Percentiles rank a stretch among this genome's conserved stretches.
Evolutionary conservation across 352 stramenopile species (phyloP).

Genomic region (Plasmopara halstedii): DNA sequence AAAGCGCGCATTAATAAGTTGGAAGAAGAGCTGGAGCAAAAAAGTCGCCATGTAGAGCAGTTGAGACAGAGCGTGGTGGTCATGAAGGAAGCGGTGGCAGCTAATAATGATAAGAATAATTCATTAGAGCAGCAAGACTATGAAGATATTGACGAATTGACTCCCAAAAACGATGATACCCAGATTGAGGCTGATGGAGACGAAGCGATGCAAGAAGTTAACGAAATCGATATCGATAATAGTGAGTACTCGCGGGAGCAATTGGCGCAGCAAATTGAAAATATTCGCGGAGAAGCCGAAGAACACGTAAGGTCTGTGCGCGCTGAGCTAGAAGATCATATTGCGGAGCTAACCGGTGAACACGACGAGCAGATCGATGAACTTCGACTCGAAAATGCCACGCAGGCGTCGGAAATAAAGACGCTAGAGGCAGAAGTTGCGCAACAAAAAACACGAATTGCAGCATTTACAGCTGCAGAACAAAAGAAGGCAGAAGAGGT

Average conservation of each 20-base stretch:
- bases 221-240: conserved; percentile 15
- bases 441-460: conserved; percentile 61
- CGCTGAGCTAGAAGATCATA: conserved; percentile 58
- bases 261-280: conserved; percentile 43
- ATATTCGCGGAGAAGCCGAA: conserved; percentile 46
- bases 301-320: conserved; percentile 51
- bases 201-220: conserved; percentile 21
- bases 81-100: conserved; percentile 34
- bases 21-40: conserved; percentile 65
- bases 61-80: conserved; percentile 50
- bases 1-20: conserved; percentile 44
- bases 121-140: conserved; percentile 18
- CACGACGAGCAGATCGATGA: conserved; percentile 53
- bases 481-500: conserved; percentile 79
- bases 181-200: conserved; percentile 17
- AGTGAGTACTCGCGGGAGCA: conserved; percentile 21
- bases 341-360: conserved; percentile 38
- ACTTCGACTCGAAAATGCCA: conserved; percentile 49
- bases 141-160: conserved; percentile 9
- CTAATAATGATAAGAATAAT: conserved; percentile 24
- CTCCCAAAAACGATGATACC: conserved; percentile 5
- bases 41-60: conserved; percentile 58
- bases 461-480: conserved; percentile 52
- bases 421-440: conserved; percentile 54
- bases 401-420: conserved; percentile 51